These are phyloP conservation scores for Dictyostelium capitatum DNA, from an alignment of 78 protist genomes.

Conservation along the genomic window DNA sequence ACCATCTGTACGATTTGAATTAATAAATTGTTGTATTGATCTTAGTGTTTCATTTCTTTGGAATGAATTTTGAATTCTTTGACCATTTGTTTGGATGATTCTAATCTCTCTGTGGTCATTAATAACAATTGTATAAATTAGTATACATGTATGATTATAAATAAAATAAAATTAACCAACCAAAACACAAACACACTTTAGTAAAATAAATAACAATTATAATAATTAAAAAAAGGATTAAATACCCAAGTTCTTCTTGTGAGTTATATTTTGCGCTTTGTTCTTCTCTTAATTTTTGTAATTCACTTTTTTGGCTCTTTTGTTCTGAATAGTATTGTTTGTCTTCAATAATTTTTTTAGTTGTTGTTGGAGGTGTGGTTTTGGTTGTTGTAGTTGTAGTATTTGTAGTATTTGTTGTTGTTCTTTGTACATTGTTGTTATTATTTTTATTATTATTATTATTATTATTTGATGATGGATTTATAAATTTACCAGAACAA, in stretches of 20 bases:
- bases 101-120: neutral
- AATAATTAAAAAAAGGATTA: neutral
- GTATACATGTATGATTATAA: no score
- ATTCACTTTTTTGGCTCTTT: constrained; percentile 27
- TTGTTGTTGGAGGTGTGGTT: neutral
- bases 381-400: constrained; percentile 22
- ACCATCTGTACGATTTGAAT: constrained; percentile 26
- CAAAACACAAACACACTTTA: neutral
- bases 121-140: neutral
- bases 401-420: neutral
- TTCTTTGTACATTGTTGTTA: neutral
- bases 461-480: neutral
- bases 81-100: constrained; percentile 33
- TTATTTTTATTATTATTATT: constrained; percentile 18
- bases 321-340: neutral
- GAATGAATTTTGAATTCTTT: neutral
- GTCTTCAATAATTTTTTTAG: neutral
- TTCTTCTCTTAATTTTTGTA: constrained; percentile 26
- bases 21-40: constrained; percentile 11
- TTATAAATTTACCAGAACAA: neutral
- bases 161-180: neutral
- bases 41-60: neutral
- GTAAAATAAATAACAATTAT: neutral
- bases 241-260: neutral
- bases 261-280: constrained; percentile 36